Percentiles rank a stretch among this genome's conserved stretches.
phyloP scores from a whole-genome alignment of 768 basidiomycete species.

The Cubamyces sp. region DNA sequence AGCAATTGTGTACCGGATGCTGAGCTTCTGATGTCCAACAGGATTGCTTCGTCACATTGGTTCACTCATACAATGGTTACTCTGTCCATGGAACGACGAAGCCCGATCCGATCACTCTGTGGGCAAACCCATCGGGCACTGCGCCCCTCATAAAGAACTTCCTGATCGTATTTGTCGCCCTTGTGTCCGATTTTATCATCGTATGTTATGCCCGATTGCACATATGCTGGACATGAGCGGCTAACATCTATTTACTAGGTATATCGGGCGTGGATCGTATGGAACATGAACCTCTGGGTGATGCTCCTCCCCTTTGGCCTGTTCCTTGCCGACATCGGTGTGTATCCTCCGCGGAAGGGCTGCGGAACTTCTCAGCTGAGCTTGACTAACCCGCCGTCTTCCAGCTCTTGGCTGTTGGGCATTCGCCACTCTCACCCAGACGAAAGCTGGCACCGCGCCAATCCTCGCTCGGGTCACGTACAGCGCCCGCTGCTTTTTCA shows the following conservation, averaged over 20 bases:
- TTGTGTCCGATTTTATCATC: constrained; percentile 13
- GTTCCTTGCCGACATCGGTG: neutral
- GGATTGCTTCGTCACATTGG: neutral
- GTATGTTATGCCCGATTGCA: neutral
- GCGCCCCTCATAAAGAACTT: constrained; percentile 1
- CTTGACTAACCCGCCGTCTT: neutral
- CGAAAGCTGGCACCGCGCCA: neutral
- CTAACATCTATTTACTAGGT: neutral
- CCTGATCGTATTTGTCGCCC: neutral
- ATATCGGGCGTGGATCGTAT: constrained; percentile 8
- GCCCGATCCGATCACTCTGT: neutral
- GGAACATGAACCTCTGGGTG: neutral
- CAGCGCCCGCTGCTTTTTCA: constrained; percentile 15
- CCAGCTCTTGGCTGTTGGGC: constrained; percentile 14
- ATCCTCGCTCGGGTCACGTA: constrained; percentile 9
- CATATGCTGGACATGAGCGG: neutral
- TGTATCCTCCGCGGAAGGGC: neutral
- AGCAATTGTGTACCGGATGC: neutral
- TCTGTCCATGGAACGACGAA: neutral
- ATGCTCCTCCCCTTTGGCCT: neutral
- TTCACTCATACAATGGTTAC: neutral
- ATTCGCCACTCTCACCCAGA: constrained; percentile 4
- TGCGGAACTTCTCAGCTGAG: too few species aligned
- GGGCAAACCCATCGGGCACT: neutral
- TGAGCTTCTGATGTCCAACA: neutral